Percentiles rank a stretch among this genome's conserved stretches.
These are phyloP conservation scores for Selaginella tamariscina DNA, from an alignment of 75 land plant genomes.

Conservation along the genomic window DNA sequence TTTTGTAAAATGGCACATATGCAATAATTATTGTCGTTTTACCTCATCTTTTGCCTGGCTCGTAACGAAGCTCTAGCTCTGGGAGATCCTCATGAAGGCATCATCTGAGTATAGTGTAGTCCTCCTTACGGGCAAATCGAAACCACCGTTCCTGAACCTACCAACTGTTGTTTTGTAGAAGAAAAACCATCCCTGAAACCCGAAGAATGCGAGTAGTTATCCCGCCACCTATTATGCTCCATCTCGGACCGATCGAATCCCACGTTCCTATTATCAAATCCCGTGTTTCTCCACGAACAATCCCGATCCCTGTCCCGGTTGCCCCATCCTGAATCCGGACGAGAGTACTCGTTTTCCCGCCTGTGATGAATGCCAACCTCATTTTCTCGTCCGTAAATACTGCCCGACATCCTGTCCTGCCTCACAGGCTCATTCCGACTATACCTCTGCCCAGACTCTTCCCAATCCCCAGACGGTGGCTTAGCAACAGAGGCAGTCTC, in stretches of 20 bases:
- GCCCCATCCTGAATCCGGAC: not conserved
- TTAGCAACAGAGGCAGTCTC: constrained; percentile 35
- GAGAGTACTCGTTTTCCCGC: not conserved
- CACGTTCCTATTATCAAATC: not conserved
- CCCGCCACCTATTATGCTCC: not conserved
- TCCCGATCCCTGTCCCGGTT: not conserved
- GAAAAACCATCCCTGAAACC: not conserved
- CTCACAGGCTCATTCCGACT: not conserved
- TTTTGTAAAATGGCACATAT: too few species aligned
- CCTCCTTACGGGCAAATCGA: constrained; percentile 1
- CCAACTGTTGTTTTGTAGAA: not conserved
- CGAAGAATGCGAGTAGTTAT: not conserved
- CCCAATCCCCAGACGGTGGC: not conserved
- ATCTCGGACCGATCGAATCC: not conserved
- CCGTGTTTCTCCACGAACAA: not conserved
- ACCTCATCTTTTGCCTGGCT: not conserved
- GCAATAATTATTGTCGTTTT: too few species aligned
- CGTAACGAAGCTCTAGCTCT: constrained; percentile 27
- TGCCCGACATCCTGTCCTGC: not conserved
- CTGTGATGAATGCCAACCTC: too few species aligned
- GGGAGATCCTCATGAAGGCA: constrained; percentile 19
- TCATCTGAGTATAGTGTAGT: constrained; percentile 17
- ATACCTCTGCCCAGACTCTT: not conserved
- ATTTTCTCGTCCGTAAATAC: not conserved
- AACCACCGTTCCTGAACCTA: not conserved